Evolutionary conservation across 2,329 filamentous ascomycete species (phyloP).

Genomic region (Colletotrichum graminicola): DNA sequence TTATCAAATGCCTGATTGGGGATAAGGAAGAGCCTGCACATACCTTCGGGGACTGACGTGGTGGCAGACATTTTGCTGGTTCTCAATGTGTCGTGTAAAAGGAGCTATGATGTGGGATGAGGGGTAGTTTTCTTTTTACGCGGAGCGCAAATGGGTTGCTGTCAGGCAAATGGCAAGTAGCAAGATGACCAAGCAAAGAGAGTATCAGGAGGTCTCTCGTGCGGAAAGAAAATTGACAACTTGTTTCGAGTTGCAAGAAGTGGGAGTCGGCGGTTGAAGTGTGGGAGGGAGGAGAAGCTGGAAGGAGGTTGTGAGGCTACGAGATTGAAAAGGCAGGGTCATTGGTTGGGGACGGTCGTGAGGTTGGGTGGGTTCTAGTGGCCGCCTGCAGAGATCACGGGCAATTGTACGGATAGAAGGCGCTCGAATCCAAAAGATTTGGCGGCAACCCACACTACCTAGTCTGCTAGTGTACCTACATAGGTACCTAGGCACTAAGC

Average conservation of each 20-base stretch:
- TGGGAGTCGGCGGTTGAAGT: slow-evolving; percentile 10
- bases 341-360: slow-evolving; percentile 26
- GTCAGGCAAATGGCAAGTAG: slow-evolving; percentile 20
- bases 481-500: not conserved
- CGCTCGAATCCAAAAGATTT: slow-evolving; percentile 42
- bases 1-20: not conserved
- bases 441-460: slow-evolving; percentile 29
- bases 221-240: slow-evolving; percentile 8
- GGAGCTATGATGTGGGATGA: slow-evolving; percentile 42
- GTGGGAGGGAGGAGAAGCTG: slow-evolving; percentile 22
- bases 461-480: not conserved
- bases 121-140: slow-evolving; percentile 34
- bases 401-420: slow-evolving; percentile 42
- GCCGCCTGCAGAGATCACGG: slow-evolving; percentile 40
- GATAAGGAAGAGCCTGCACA: slow-evolving; percentile 42
- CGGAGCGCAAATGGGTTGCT: slow-evolving; percentile 36
- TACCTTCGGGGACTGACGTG: slow-evolving; percentile 56
- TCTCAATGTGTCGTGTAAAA: slow-evolving; percentile 27
- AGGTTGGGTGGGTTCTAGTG: slow-evolving; percentile 38
- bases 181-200: not conserved
- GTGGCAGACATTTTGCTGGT: slow-evolving; percentile 47
- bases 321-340: slow-evolving; percentile 38
- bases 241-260: slow-evolving; percentile 15
- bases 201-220: not conserved
- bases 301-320: slow-evolving; percentile 39